Percentiles rank a stretch among this genome's conserved stretches.
phyloP scores from a whole-genome alignment of 257 asterid genomes.

The Solanum okadae region DNA sequence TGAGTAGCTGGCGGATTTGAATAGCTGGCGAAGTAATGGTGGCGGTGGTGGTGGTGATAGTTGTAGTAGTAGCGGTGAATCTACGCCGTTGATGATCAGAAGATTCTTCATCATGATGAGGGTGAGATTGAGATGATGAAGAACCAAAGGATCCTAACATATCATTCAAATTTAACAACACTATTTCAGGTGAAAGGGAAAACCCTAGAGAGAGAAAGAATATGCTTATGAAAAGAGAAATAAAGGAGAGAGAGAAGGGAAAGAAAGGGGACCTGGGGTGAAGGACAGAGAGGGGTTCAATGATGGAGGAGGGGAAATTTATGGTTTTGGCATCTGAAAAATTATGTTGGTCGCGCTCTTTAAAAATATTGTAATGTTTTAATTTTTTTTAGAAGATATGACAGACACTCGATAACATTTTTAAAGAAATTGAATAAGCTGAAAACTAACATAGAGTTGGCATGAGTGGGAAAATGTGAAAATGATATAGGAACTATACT shows the following conservation, averaged over 20 bases:
- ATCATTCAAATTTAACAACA: not conserved
- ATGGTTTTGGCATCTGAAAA: not conserved
- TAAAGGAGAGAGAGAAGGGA: not conserved
- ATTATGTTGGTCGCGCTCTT: not conserved
- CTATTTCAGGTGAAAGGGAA: slow-evolving; percentile 23
- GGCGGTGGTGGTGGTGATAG: not conserved
- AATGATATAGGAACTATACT: not conserved
- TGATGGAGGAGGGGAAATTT: not conserved
- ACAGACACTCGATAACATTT: not conserved
- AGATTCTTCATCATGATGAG: slow-evolving; percentile 10
- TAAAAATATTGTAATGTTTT: not conserved
- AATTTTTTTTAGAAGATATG: not conserved
- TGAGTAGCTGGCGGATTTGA: slow-evolving; percentile 78
- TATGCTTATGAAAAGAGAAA: not conserved
- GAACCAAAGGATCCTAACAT: slow-evolving; percentile 90
- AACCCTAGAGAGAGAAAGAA: slow-evolving; percentile 46
- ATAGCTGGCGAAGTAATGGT: slow-evolving; percentile 29
- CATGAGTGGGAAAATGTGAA: not conserved
- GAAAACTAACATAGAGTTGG: not conserved
- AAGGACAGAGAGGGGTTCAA: not conserved
- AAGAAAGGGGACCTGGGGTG: not conserved
- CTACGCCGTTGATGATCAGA: not conserved
- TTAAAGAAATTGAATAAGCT: not conserved
- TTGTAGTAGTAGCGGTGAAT: not conserved
- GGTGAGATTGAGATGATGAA: slow-evolving; percentile 29